These are phyloP conservation scores for Nyctanthes arbortristis DNA, from an alignment of 257 asterid species.

Conservation along the genomic window DNA sequence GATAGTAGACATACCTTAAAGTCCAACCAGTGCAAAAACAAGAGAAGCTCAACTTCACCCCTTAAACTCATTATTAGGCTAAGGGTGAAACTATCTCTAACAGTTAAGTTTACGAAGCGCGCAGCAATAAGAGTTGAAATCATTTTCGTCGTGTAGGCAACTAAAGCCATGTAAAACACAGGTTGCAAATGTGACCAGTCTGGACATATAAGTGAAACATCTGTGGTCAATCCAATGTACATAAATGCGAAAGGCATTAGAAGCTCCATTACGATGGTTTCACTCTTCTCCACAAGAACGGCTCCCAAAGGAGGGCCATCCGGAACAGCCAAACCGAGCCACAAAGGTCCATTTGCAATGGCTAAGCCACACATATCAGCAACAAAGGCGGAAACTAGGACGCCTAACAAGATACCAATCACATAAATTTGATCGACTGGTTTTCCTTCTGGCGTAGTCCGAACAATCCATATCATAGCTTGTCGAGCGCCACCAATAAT, in stretches of 20 bases:
- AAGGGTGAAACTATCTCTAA: conserved; percentile 67
- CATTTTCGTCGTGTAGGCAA: conserved; percentile 36
- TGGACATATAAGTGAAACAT: conserved; percentile 33
- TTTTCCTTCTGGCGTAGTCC: conserved; percentile 64
- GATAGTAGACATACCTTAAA: conserved; percentile 43
- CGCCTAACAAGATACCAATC: conserved; percentile 54
- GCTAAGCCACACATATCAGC: conserved; percentile 68
- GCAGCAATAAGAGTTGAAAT: conserved; percentile 38
- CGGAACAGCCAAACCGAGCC: conserved; percentile 88
- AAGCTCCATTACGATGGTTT: conserved; percentile 54
- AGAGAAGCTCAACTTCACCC: conserved; percentile 74
- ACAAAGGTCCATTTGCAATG: conserved; percentile 69
- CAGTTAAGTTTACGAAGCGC: conserved; percentile 41
- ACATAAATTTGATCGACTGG: conserved; percentile 67
- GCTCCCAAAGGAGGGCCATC: conserved; percentile 93
- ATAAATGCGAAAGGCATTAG: conserved; percentile 66
- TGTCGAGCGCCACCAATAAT: conserved; percentile 46
- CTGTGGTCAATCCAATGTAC: conserved; percentile 55
- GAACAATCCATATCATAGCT: conserved; percentile 59
- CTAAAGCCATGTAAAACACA: conserved; percentile 41
- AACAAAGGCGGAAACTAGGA: conserved; percentile 51
- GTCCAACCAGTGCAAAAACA: conserved; percentile 71
- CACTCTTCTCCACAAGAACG: conserved; percentile 71
- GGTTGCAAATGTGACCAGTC: conserved; percentile 58
- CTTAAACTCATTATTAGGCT: conserved; percentile 65